A percentile compares a stretch with the other conserved stretches of the same genome.
phyloP scores from a whole-genome alignment of 176 grass and related monocot genomes.

The Saccharum officinarum region DNA sequence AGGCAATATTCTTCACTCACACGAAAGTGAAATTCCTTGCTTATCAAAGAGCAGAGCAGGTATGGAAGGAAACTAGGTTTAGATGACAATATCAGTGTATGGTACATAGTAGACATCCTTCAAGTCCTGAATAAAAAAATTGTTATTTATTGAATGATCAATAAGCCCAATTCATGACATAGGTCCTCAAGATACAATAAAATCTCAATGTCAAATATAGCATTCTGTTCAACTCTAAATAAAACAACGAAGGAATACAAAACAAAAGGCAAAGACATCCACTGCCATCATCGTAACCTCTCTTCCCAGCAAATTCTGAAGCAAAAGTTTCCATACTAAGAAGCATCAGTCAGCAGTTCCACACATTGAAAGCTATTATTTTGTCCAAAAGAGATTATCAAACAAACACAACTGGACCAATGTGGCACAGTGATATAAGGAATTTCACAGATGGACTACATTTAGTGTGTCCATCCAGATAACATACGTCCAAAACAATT shows the following conservation, averaged over 20 bases:
- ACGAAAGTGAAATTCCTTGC: not conserved
- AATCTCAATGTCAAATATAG: not conserved
- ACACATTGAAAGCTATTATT: not conserved
- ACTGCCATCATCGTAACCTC: not conserved
- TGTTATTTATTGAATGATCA: constrained; percentile 1
- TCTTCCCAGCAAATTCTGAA: not conserved
- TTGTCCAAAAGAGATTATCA: not conserved
- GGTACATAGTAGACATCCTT: not conserved
- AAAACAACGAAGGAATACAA: not conserved
- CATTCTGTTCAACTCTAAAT: not conserved
- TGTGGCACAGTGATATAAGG: not conserved
- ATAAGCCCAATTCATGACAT: not conserved
- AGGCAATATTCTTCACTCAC: constrained; percentile 22
- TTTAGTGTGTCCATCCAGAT: not conserved
- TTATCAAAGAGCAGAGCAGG: constrained; percentile 12
- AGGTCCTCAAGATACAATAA: not conserved
- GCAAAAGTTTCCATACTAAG: not conserved
- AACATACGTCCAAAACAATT: constrained; percentile 1
- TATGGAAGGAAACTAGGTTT: constrained; percentile 26
- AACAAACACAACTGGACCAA: not conserved
- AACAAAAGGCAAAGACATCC: not conserved
- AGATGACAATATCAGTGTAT: constrained; percentile 17
- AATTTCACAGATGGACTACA: not conserved
- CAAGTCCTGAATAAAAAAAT: constrained; percentile 1
- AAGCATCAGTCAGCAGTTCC: not conserved